Conservation (phyloP, 208 protist species). For the Porcisia deanei region DNA sequence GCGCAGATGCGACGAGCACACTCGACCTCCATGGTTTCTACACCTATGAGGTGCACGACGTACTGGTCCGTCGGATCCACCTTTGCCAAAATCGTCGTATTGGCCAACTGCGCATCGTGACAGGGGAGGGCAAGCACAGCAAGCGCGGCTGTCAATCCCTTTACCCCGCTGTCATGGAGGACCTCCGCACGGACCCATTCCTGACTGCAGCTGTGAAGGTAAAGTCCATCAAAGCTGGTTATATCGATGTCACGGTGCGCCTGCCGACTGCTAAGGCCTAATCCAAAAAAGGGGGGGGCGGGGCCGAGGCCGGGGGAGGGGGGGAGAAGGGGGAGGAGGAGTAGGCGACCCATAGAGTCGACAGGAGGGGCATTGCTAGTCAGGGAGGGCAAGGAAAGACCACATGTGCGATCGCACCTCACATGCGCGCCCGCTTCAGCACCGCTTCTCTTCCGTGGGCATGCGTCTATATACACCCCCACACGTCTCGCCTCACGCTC, state of each 20-base stretch:
- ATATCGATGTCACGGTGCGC: conserved; percentile 39
- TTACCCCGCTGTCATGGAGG: conserved; percentile 35
- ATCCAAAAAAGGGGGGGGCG: background rate
- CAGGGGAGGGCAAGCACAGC: conserved; percentile 74
- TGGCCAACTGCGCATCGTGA: conserved; percentile 51
- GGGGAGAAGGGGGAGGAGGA: background rate
- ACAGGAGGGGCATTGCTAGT: too few species aligned
- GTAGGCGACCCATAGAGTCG: too few species aligned
- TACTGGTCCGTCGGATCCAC: conserved; percentile 66
- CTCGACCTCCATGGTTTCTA: conserved; percentile 89
- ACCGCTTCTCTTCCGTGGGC: too few species aligned
- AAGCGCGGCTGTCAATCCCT: conserved; percentile 42
- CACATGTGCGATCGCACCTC: too few species aligned
- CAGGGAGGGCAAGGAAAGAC: too few species aligned
- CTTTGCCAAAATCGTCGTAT: conserved; percentile 53
- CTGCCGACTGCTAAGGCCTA: background rate
- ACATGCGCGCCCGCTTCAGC: too few species aligned
- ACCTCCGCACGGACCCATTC: conserved; percentile 42
- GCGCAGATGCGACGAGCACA: conserved; percentile 32
- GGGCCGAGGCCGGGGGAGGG: background rate
- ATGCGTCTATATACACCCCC: too few species aligned
- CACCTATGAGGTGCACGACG: conserved; percentile 64
- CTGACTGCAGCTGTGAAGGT: conserved; percentile 31
- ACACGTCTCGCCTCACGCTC: too few species aligned
- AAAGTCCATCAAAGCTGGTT: conserved; percentile 46